A percentile compares a stretch with the other conserved stretches of the same genome.
Conservation (phyloP, 2,329 filamentous ascomycete genomes). For the Exserohilum turcica region DNA sequence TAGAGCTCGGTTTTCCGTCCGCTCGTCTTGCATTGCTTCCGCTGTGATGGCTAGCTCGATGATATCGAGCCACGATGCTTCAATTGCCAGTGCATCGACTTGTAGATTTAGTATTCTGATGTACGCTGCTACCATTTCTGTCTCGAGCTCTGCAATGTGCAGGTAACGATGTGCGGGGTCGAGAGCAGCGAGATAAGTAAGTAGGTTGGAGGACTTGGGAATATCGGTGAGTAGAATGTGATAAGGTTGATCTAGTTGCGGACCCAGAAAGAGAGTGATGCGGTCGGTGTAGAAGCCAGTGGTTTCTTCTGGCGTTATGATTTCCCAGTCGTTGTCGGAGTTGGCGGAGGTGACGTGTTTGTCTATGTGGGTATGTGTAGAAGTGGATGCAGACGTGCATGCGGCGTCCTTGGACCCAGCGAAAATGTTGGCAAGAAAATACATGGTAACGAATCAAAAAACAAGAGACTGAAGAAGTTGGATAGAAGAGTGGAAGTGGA, state of each 20-base stretch:
- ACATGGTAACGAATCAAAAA: neutral
- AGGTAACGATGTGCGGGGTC: neutral
- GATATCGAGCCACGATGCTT: conserved; percentile 1
- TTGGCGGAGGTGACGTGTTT: neutral
- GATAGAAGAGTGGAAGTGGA: neutral
- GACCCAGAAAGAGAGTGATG: conserved; percentile 5
- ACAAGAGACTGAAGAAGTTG: neutral
- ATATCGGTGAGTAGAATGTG: conserved; percentile 6
- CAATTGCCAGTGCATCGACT: neutral
- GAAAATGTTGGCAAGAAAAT: neutral
- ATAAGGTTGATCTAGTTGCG: neutral
- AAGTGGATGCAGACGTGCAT: neutral
- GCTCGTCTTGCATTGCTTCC: neutral
- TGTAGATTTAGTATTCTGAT: neutral
- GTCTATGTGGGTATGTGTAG: neutral
- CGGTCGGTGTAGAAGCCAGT: conserved; percentile 1
- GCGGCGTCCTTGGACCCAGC: neutral
- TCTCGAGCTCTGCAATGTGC: neutral
- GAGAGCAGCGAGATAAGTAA: neutral
- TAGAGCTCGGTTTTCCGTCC: neutral
- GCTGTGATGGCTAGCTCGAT: conserved; percentile 8
- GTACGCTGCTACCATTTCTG: neutral
- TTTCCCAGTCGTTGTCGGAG: conserved; percentile 1
- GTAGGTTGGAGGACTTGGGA: neutral
- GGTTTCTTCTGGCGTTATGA: conserved; percentile 2